These are phyloP conservation scores for Physcia stellaris DNA, from an alignment of 495 filamentous ascomycete genomes.

Conservation along the genomic window DNA sequence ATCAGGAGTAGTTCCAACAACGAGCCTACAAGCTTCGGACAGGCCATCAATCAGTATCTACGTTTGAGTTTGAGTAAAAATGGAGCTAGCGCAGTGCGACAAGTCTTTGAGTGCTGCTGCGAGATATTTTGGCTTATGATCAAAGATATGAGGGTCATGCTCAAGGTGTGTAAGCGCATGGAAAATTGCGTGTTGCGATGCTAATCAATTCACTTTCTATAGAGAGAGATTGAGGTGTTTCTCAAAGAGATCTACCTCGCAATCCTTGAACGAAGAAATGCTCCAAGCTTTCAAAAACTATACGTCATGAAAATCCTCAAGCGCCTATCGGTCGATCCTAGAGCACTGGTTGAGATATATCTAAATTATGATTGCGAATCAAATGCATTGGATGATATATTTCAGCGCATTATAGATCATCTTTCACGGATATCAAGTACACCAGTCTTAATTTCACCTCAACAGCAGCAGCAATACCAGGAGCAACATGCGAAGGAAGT, in stretches of 20 bases:
- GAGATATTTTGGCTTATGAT: slow-evolving; percentile 98
- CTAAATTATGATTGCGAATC: slow-evolving; percentile 98
- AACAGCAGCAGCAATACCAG: slow-evolving; percentile 74
- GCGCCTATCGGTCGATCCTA: slow-evolving; percentile 68
- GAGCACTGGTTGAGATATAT: slow-evolving; percentile 88
- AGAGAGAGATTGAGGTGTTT: slow-evolving; percentile 98
- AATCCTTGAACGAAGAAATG: slow-evolving; percentile 75
- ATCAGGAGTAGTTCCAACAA: slow-evolving; percentile 79
- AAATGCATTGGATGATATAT: slow-evolving; percentile 88
- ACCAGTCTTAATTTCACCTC: slow-evolving; percentile 54
- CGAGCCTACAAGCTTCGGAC: slow-evolving; percentile 82
- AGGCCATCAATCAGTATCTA: slow-evolving; percentile 90
- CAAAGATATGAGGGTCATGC: slow-evolving; percentile 80
- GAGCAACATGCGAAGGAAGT: slow-evolving; percentile 54
- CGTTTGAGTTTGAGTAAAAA: slow-evolving; percentile 90
- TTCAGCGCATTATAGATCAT: slow-evolving; percentile 87
- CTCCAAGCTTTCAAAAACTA: slow-evolving; percentile 79
- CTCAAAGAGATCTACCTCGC: slow-evolving; percentile 95
- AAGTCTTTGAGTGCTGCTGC: slow-evolving; percentile 88
- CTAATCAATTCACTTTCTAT: slow-evolving; percentile 10
- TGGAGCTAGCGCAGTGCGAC: slow-evolving; percentile 78
- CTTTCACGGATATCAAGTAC: slow-evolving; percentile 71
- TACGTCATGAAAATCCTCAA: slow-evolving; percentile 81
- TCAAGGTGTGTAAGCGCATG: slow-evolving; percentile 79
- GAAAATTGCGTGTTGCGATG: too few species aligned